phyloP scores from a whole-genome alignment of 2,329 filamentous ascomycete genomes.

The Aspergillus sp. region DNA sequence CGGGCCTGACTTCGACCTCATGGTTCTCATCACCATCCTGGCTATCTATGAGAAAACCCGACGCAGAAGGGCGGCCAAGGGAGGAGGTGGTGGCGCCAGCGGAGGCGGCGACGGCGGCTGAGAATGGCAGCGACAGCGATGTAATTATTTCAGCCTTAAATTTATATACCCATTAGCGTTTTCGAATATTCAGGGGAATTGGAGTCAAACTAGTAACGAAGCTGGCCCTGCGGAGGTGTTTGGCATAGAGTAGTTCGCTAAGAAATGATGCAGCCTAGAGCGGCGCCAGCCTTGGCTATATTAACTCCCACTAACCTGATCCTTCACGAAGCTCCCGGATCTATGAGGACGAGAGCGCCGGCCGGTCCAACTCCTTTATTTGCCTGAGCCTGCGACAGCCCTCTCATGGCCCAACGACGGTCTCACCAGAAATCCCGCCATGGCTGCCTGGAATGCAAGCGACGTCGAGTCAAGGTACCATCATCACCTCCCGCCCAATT shows the following conservation, averaged over 20 bases:
- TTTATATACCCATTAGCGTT: not conserved
- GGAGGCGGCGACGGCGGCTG: slow-evolving; percentile 14
- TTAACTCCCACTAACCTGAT: slow-evolving; percentile 14
- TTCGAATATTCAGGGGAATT: not conserved
- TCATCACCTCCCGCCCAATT: not conserved
- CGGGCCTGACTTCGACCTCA: slow-evolving; percentile 29
- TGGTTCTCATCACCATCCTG: slow-evolving; percentile 30
- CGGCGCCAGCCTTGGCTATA: slow-evolving; percentile 13
- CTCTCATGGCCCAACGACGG: slow-evolving; percentile 33
- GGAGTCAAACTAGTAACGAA: not conserved
- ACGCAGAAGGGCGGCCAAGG: slow-evolving; percentile 9
- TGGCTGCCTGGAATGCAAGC: slow-evolving; percentile 37
- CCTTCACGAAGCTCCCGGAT: slow-evolving; percentile 6
- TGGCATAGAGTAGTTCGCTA: slow-evolving; percentile 8
- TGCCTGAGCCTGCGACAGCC: not conserved
- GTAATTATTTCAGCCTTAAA: too few relatives aligned
- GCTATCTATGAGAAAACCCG: slow-evolving; percentile 28
- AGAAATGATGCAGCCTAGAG: slow-evolving; percentile 15
- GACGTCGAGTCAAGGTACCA: slow-evolving; percentile 30
- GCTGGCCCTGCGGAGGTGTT: not conserved
- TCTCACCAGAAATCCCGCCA: slow-evolving; percentile 38
- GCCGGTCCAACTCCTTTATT: not conserved
- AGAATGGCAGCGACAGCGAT: too few relatives aligned
- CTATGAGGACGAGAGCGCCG: slow-evolving; percentile 8
- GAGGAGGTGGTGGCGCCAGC: slow-evolving; percentile 11